Conservation (phyloP, 768 basidiomycete species). For the Tylopilus balloui region DNA sequence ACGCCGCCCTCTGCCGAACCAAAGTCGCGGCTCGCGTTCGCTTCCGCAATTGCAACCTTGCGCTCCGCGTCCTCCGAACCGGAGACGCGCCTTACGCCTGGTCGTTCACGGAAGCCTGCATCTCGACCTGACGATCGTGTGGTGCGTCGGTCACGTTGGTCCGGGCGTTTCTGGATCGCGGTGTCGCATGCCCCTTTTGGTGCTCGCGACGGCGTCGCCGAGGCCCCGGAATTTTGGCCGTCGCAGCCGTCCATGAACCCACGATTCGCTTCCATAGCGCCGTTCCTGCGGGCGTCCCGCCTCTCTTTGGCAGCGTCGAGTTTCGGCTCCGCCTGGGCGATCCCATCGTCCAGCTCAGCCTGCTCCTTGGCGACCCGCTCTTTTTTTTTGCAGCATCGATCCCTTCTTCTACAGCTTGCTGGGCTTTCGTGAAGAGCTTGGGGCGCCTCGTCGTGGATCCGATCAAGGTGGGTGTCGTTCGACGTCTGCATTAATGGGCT, state of each 20-base stretch:
- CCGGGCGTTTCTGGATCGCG: background rate
- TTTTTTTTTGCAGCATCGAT: background rate
- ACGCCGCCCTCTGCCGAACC: slow-evolving; percentile 1
- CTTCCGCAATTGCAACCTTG: background rate
- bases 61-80: background rate
- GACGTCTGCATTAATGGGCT: slow-evolving; percentile 2
- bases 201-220: background rate
- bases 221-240: background rate
- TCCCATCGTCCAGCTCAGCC: background rate
- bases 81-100: background rate
- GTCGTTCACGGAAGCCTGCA: background rate
- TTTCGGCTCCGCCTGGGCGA: background rate
- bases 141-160: background rate
- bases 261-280: background rate
- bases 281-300: slow-evolving; percentile 1
- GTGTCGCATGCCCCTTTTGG: background rate
- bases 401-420: slow-evolving; percentile 1
- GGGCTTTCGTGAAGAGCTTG: background rate
- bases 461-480: slow-evolving; percentile 5
- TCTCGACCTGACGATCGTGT: slow-evolving; percentile 3
- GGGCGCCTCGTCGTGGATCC: slow-evolving; percentile 4
- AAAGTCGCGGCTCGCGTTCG: background rate
- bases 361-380: background rate
- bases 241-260: background rate
- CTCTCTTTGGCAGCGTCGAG: background rate